A percentile compares a stretch with the other conserved stretches of the same genome.
These are phyloP conservation scores for Liriodendron chinense DNA, from an alignment of 164 flowering plant species.

Conservation along the genomic window DNA sequence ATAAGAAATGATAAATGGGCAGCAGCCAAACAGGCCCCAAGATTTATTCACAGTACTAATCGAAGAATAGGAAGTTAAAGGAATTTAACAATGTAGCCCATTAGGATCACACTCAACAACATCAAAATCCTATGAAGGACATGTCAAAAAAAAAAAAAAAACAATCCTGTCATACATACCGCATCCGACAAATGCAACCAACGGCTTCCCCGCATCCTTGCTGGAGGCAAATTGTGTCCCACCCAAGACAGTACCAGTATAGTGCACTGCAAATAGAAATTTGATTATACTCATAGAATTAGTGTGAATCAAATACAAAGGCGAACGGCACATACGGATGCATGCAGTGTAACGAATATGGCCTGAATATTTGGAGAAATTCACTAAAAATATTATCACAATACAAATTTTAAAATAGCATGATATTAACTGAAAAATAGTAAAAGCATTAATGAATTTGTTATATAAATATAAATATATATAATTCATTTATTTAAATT, in stretches of 20 bases:
- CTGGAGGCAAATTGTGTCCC: conserved; percentile 24
- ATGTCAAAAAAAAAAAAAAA: background rate
- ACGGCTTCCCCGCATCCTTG: conserved; percentile 19
- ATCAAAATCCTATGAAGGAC: background rate
- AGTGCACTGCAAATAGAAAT: conserved; percentile 20
- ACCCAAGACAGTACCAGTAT: conserved; percentile 12
- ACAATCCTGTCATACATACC: conserved; percentile 10
- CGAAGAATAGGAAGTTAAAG: no score
- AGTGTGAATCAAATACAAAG: background rate
- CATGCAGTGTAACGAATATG: background rate
- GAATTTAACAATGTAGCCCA: no score
- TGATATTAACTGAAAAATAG: no score
- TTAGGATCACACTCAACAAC: no score
- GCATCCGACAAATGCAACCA: conserved; percentile 15
- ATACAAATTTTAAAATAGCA: no score
- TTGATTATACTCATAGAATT: background rate
- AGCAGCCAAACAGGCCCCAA: no score
- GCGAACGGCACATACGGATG: background rate
- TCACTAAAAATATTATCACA: no score
- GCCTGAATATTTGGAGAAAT: background rate
- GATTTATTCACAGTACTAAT: no score
- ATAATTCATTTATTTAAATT: no score
- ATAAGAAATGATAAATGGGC: no score
- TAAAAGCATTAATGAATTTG: no score
- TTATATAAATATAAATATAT: no score